Evolutionary conservation across 495 filamentous ascomycete genomes (phyloP), one percentile per base, ranked within the genome.

Genomic region (Penicillium manginii): DNA sequence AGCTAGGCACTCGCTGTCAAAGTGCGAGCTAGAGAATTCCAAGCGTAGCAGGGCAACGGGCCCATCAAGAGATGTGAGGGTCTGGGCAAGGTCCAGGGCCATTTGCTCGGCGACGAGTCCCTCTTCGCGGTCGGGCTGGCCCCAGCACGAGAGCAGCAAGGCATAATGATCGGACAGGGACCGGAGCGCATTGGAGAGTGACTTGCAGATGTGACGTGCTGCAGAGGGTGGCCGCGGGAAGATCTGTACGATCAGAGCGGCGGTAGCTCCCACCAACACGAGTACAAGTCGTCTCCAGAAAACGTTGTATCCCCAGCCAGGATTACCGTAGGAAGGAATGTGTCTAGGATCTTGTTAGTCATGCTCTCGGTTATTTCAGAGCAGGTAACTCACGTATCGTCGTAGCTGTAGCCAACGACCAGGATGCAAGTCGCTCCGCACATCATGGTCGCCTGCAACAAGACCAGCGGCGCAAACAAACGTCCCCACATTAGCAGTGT

Each of bases 241-340:
- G 3, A 81, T 48, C 46, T 78, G 76, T 0, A 80, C 68, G 37
- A 81, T 68, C 11, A 71, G 59, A 0, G 76, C 69, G 2, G 72
- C 77, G 19, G 57, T 67, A 6, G 73, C 60, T 26, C 78, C 78
- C 19, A 81, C 65, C 1, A 81, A 58, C 0, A 78, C 78, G 6
- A 78, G 70, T 2, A 75, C 47, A 4, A 80, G 61, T 42, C 78
- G 75, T 22, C 76, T 68, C 74, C 74, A 81, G 62, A 80, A 81
- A 22, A 79, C 70, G 52, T 37, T 71, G 43, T 79, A 81, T 8
- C 78, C 78, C 19, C 67, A 64, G 0, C 78, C 77, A 0, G 78
- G 77, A 48, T 72, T 71, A 32, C 78, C 78, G 50, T 78, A 80
- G 1, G 65, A 19, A 0, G 71, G 67, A 29, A 75, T 71, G 51